Evolutionary conservation across 331 rosid species (phyloP).

Genomic region (Cydonia oblonga): DNA sequence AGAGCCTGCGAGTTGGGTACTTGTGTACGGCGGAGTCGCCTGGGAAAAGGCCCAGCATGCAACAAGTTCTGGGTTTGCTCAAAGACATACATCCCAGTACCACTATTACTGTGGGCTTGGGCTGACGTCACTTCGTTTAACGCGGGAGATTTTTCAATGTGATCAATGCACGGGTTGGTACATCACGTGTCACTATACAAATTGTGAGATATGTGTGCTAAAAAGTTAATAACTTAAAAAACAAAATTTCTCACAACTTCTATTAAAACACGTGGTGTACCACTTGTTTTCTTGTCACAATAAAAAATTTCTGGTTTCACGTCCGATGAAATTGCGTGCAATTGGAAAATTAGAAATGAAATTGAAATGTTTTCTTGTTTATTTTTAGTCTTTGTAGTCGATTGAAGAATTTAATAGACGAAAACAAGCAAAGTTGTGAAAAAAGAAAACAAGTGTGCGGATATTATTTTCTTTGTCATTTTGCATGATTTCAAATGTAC

Average conservation of each 20-base stretch:
- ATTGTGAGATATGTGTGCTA: too few relatives aligned
- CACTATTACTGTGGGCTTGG: neutral
- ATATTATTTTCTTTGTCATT: neutral
- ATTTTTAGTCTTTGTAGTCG: too few relatives aligned
- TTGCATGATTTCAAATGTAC: neutral
- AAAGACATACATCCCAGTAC: slow-evolving; percentile 50
- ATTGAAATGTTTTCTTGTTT: neutral
- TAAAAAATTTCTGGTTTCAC: neutral
- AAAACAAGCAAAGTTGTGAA: neutral
- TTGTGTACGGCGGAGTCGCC: slow-evolving; percentile 87
- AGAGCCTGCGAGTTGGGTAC: slow-evolving; percentile 82
- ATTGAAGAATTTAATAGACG: neutral
- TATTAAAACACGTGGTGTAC: too few relatives aligned
- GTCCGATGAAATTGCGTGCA: neutral
- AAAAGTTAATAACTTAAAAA: too few relatives aligned
- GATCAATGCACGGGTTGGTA: too few relatives aligned
- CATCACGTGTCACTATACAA: too few relatives aligned
- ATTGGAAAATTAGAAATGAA: neutral
- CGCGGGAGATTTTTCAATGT: too few relatives aligned
- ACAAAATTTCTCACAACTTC: too few relatives aligned
- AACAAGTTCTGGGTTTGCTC: slow-evolving; percentile 76
- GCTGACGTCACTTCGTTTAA: slow-evolving; percentile 13
- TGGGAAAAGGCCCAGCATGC: slow-evolving; percentile 80
- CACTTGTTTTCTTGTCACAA: too few relatives aligned
- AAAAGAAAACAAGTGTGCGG: too few relatives aligned